Base-by-base conservation (phyloP, 2,329 filamentous ascomycete species). In the Cryphonectria japonica region DNA sequence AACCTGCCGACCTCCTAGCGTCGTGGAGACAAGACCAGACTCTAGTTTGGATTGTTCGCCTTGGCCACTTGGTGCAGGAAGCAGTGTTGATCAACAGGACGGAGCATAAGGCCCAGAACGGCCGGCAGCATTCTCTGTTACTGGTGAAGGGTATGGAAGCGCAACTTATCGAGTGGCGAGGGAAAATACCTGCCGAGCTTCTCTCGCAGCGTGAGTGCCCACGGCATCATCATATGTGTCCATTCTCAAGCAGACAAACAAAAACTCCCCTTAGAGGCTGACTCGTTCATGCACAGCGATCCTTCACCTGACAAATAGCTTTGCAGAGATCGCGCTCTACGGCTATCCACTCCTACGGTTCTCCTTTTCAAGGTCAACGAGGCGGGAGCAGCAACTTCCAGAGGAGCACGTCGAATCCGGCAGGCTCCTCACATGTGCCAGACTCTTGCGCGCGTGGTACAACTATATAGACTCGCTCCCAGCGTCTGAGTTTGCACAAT, bases 141-240 rank as follows among this genome's bases (percentile, higher is more conserved):
- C 79, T 87, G 71, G 75, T 85, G n/a, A 78, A 82, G 1, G 85
- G 86, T 0, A 80, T 87, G 39, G 84, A 86, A 70, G 76, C 82
- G 3, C 85, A 87, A 73, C 76, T 85, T 11, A 74, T 75, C n/a
- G 82, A 86, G 54, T 81, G 83, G 74, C 79, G 82, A 57, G 72
- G 75, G 7, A 72, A 71, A 2, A 82, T 87, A 67, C 76, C 82
- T 0, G 73, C 75, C 0, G 74, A 78, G 11, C 71, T 84, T 26
- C 76, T 78, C 2, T 74, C 76, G 6, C 74, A 75, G 22, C 71
- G 77, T 80, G 74, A 70, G 78, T 75, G 7, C 4, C 0, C 43
- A 34, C 9, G 54, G 34, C 16, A 19, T n/a, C 61, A 32, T 52
- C 46, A 13, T 61, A 19, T 2, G 13, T 13, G 34, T 26, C 22